A percentile compares a stretch with the other conserved stretches of the same genome.
phyloP scores from a whole-genome alignment of 352 stramenopile species.

The Phytophthora crassamura region DNA sequence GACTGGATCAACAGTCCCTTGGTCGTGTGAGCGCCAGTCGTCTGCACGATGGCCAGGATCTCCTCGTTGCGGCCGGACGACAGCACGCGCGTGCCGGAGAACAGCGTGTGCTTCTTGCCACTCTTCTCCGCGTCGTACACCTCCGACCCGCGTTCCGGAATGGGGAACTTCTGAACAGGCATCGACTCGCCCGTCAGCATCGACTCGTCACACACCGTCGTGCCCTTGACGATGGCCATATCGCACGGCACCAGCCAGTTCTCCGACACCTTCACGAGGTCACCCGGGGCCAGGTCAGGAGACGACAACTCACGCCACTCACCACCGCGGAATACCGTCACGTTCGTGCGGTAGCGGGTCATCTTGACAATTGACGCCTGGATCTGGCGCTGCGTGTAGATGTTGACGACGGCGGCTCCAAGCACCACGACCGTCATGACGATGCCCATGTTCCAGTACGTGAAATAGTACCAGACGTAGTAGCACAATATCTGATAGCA shows the following conservation, averaged over 20 bases:
- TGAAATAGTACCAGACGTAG: constrained; percentile 56
- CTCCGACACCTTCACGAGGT: constrained; percentile 47
- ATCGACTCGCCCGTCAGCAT: constrained; percentile 64
- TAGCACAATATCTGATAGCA: constrained; percentile 53
- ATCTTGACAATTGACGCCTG: constrained; percentile 42
- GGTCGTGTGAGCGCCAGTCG: constrained; percentile 67
- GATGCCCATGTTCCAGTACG: constrained; percentile 42
- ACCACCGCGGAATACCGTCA: constrained; percentile 46
- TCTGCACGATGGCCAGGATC: constrained; percentile 65
- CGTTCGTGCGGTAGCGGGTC: constrained; percentile 54
- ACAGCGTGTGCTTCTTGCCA: constrained; percentile 73
- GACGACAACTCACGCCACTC: constrained; percentile 40
- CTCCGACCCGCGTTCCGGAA: constrained; percentile 42
- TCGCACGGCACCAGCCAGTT: constrained; percentile 56
- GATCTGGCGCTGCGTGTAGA: constrained; percentile 42
- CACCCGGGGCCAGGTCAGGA: constrained; percentile 44
- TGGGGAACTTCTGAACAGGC: constrained; percentile 68
- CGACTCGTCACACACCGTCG: constrained; percentile 50
- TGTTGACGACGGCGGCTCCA: constrained; percentile 38
- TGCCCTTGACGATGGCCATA: constrained; percentile 51
- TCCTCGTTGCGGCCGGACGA: constrained; percentile 47
- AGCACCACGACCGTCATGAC: constrained; percentile 43
- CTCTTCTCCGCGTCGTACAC: constrained; percentile 49
- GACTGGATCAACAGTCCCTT: constrained; percentile 73
- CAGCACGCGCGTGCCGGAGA: constrained; percentile 66